phyloP scores from a whole-genome alignment of 2,329 filamentous ascomycete species.

The Phoma sp. region DNA sequence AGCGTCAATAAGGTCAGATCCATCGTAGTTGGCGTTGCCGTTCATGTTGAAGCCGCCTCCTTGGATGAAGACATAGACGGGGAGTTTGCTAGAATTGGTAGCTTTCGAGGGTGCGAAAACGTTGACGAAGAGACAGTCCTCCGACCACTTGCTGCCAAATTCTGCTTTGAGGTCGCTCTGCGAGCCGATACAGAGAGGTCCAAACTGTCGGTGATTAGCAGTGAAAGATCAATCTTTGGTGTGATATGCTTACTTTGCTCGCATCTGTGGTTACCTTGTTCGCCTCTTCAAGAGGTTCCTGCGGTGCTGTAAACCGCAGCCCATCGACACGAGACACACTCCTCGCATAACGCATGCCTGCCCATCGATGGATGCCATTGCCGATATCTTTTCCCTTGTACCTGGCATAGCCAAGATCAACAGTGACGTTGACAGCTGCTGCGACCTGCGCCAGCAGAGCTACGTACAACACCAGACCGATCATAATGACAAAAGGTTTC shows the following conservation, averaged over 20 bases:
- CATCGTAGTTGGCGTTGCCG: slow-evolving; percentile 46
- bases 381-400: slow-evolving; percentile 64
- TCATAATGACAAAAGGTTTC: slow-evolving; percentile 16
- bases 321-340: slow-evolving; percentile 39
- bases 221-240: background rate
- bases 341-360: slow-evolving; percentile 74
- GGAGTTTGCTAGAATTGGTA: slow-evolving; percentile 40
- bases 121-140: slow-evolving; percentile 50
- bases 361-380: slow-evolving; percentile 71
- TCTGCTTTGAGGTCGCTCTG: slow-evolving; percentile 30
- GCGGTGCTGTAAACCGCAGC: slow-evolving; percentile 67
- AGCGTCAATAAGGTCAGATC: slow-evolving; percentile 39
- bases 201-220: slow-evolving; percentile 30
- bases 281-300: slow-evolving; percentile 60
- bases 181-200: slow-evolving; percentile 43
- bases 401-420: slow-evolving; percentile 70
- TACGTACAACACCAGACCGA: slow-evolving; percentile 29
- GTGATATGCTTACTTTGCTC: slow-evolving; percentile 3
- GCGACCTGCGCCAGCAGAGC: slow-evolving; percentile 30
- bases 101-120: slow-evolving; percentile 47
- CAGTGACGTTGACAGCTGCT: slow-evolving; percentile 49
- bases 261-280: slow-evolving; percentile 57
- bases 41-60: slow-evolving; percentile 48
- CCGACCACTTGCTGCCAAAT: slow-evolving; percentile 38
- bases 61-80: slow-evolving; percentile 51